Evolutionary conservation across 2,329 filamentous ascomycete species (phyloP).

Genomic region (Exophiala sp.): DNA sequence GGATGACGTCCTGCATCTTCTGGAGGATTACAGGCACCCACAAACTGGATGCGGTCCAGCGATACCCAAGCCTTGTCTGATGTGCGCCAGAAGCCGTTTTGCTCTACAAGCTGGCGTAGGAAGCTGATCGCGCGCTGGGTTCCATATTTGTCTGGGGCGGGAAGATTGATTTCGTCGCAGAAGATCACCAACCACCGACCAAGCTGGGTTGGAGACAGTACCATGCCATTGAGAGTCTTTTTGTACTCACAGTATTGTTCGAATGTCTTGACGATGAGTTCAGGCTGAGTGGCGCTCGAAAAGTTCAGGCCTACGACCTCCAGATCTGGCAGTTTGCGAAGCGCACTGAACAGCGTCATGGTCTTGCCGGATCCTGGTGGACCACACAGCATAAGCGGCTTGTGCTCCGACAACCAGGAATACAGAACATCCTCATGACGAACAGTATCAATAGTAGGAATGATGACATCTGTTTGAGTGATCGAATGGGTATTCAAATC

Average conservation of each 20-base stretch:
- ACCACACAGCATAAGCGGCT: conserved; percentile 91
- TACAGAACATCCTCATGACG: conserved; percentile 99
- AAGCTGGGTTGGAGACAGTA: conserved; percentile 93
- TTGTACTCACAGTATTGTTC: conserved; percentile 99
- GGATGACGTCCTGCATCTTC: conserved; percentile 96
- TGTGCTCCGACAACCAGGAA: conserved; percentile 98
- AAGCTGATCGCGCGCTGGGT: conserved; percentile 98
- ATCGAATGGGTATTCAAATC: conserved; percentile 99
- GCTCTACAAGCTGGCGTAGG: conserved; percentile 92
- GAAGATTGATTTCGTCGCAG: conserved; percentile 99
- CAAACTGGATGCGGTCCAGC: conserved; percentile 96
- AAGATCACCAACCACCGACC: conserved; percentile 98
- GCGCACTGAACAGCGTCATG: conserved; percentile 97
- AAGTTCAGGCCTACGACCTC: conserved; percentile 99
- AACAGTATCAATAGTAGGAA: conserved; percentile 94
- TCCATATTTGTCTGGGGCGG: conserved; percentile 93
- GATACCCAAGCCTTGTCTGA: conserved; percentile 98
- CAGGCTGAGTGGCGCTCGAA: conserved; percentile 95
- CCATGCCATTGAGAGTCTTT: conserved; percentile 94
- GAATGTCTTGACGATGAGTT: conserved; percentile 97
- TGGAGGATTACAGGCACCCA: conserved; percentile 96
- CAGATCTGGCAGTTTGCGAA: conserved; percentile 97
- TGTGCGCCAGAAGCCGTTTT: conserved; percentile 98
- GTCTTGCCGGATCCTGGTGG: conserved; percentile 99
- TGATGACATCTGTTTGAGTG: conserved; percentile 96